Evolutionary conservation across 805 yeast species (phyloP).

Genomic region (Vanderwaltozyma verrucispora): DNA sequence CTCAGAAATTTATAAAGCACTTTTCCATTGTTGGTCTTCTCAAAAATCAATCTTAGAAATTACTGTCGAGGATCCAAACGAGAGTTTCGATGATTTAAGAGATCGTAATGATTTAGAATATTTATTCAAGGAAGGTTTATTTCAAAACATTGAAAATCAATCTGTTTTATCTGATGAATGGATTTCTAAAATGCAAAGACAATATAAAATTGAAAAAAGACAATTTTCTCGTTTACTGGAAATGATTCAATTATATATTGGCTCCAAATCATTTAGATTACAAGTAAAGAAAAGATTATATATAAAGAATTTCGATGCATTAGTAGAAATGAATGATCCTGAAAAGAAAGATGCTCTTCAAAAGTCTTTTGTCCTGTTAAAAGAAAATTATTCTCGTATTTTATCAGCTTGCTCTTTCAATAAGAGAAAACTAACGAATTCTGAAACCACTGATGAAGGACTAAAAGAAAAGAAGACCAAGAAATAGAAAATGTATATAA

Average conservation of each 20-base stretch:
- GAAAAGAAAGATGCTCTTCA: constrained; percentile 61
- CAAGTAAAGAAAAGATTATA: constrained; percentile 67
- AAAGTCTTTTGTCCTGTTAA: constrained; percentile 58
- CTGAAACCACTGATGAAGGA: neutral
- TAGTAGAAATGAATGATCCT: constrained; percentile 55
- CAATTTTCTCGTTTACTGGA: constrained; percentile 74
- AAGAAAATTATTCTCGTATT: constrained; percentile 61
- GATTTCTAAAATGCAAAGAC: constrained; percentile 30
- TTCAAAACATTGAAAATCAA: constrained; percentile 19
- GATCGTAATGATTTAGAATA: constrained; percentile 67
- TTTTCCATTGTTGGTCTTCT: constrained; percentile 45
- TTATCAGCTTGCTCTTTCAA: constrained; percentile 1
- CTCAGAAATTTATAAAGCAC: constrained; percentile 44
- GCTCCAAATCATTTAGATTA: constrained; percentile 37
- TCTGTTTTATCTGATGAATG: constrained; percentile 26
- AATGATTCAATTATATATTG: constrained; percentile 44
- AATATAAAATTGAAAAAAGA: constrained; percentile 57
- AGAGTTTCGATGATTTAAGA: constrained; percentile 80
- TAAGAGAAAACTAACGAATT: constrained; percentile 1
- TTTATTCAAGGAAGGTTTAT: constrained; percentile 29
- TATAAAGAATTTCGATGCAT: constrained; percentile 70
- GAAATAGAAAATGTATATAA: too few species aligned
- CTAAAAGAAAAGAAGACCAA: neutral
- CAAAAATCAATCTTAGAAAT: constrained; percentile 53
- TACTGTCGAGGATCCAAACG: constrained; percentile 92